A percentile compares a stretch with the other conserved stretches of the same genome.
Conservation (phyloP, 495 filamentous ascomycete species). For the Coniosporium apollinis region DNA sequence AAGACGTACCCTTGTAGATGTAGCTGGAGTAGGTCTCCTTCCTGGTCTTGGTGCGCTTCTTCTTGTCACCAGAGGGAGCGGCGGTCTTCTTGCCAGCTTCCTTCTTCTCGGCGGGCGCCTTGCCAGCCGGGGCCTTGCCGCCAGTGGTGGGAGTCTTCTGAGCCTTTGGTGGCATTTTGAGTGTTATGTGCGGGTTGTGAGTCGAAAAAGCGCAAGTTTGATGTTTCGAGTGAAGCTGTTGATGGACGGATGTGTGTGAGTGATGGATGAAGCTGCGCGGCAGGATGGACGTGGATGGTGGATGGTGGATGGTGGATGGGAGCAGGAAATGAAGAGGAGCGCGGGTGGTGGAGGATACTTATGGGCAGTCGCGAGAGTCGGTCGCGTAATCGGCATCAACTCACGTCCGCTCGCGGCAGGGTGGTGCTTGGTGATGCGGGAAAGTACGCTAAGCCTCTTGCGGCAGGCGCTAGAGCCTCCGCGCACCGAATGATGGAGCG, state of each 20-base stretch:
- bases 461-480: no score
- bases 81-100: constrained; percentile 98
- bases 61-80: constrained; percentile 89
- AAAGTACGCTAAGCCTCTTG: no score
- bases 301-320: constrained; percentile 7
- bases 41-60: constrained; percentile 99
- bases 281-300: constrained; percentile 4
- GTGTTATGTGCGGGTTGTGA: constrained; percentile 6
- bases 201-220: constrained; percentile 5
- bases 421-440: no score
- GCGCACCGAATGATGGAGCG: neutral
- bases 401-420: no score
- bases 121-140: constrained; percentile 89
- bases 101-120: constrained; percentile 92
- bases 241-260: no score
- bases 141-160: constrained; percentile 95
- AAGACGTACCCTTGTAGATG: constrained; percentile 93
- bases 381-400: no score
- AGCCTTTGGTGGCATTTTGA: constrained; percentile 88
- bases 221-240: neutral
- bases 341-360: no score
- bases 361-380: no score
- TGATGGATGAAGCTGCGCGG: no score
- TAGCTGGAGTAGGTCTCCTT: constrained; percentile 99
- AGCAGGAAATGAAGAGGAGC: no score